A percentile compares a stretch with the other conserved stretches of the same genome.
Conservation (phyloP, 148 eudicot genomes). For the Cornus florida region DNA sequence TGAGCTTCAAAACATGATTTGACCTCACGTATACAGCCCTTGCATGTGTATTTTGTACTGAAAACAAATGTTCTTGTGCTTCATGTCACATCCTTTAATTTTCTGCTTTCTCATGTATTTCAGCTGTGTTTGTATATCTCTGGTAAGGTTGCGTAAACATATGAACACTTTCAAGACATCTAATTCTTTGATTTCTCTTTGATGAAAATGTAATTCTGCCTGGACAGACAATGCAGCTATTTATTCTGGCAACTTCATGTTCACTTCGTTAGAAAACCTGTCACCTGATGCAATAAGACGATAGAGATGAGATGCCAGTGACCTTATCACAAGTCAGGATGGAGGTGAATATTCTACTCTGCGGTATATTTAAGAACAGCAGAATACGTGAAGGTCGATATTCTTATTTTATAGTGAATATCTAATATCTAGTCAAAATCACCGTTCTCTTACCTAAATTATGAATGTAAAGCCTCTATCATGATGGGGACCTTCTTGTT, state of each 20-base stretch:
- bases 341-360: neutral
- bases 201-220: neutral
- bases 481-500: no score
- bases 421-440: neutral
- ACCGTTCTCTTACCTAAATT: neutral
- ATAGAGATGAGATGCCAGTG: neutral
- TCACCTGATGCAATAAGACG: neutral
- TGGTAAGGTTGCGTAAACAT: neutral
- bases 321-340: neutral
- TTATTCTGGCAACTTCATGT: conserved; percentile 52
- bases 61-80: neutral
- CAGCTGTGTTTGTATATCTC: neutral
- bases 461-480: neutral
- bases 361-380: neutral
- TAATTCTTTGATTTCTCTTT: neutral
- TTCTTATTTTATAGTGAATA: no score
- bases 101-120: neutral
- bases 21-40: neutral
- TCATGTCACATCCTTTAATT: neutral
- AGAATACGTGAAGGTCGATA: no score
- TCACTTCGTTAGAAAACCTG: conserved; percentile 38
- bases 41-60: neutral
- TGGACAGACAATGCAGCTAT: conserved; percentile 30
- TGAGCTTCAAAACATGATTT: neutral
- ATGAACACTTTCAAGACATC: neutral